These are phyloP conservation scores for Danielia reshetovae DNA, from an alignment of 805 yeast genomes.

Conservation along the genomic window DNA sequence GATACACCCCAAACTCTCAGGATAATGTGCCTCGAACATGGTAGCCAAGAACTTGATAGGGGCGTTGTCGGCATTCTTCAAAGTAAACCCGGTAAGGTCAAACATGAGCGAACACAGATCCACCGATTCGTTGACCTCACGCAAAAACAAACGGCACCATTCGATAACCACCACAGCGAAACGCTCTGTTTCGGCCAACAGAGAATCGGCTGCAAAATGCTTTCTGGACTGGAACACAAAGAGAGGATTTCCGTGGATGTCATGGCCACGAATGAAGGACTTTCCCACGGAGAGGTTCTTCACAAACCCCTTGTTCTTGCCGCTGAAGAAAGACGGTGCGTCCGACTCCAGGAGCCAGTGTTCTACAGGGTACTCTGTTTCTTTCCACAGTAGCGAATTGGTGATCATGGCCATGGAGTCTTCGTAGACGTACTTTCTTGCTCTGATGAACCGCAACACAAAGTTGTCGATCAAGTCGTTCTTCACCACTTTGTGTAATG, in stretches of 20 bases:
- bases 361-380: constrained; percentile 51
- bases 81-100: constrained; percentile 80
- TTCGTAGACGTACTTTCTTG: constrained; percentile 79
- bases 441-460: constrained; percentile 72
- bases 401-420: constrained; percentile 67
- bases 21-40: constrained; percentile 94
- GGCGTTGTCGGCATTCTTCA: constrained; percentile 88
- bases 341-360: constrained; percentile 70
- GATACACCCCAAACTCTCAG: constrained; percentile 83
- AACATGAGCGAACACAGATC: constrained; percentile 83
- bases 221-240: constrained; percentile 75
- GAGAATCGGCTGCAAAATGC: constrained; percentile 51
- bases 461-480: constrained; percentile 80
- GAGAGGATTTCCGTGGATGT: constrained; percentile 70
- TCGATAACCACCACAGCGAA: constrained; percentile 79
- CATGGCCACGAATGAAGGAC: constrained; percentile 72
- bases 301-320: constrained; percentile 41
- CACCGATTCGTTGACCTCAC: constrained; percentile 54
- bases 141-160: constrained; percentile 51
- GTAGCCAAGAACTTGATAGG: constrained; percentile 87
- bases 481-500: constrained; percentile 58
- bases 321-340: constrained; percentile 46
- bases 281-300: constrained; percentile 63
- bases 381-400: constrained; percentile 75
- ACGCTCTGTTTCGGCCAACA: constrained; percentile 66